Base-by-base conservation (phyloP, 345 rosid species). In the Camelina hispida region DNA sequence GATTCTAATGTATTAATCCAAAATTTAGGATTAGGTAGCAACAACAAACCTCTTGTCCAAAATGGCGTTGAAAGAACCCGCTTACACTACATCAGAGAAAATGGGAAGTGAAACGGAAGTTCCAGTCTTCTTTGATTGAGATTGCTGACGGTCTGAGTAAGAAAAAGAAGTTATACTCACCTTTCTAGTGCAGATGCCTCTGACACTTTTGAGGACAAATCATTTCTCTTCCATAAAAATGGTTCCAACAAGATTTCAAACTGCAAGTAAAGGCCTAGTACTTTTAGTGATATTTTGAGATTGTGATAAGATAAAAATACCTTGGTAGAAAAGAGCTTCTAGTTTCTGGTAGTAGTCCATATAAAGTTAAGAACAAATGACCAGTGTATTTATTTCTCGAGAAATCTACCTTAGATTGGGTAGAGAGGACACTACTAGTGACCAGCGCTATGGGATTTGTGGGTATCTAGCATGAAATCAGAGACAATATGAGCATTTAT, bases 21-120 rank as follows among this genome's bases (percentile, higher is more conserved):
- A 79, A 48, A 0, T 13, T 17, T 47, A 70, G n/a, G 63, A 58
- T 16, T 30, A 37, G 73, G 68, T 22, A 66, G 34, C 37, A 66
- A 68, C 35, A 72, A 68, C 79, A 53, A 87, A 91, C 97, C 97
- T 89, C 97, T 81, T 77, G 81, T 69, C 97, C 97, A 70, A 91
- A 91, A 86, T 91, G 97, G 13, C 95, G 91, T 78, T 81, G 76
- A 59, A 91, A 91, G 83, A 89, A 91, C 53, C 80, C 83, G 30
- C 88, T 87, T 65, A 89, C 97, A 75, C 95, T 89, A 85, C 88
- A 84, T 18, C 43, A 62, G 64, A 60, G 66, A 14, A 71, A 68
- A 73, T 53, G 53, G 57, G 25, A 71, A 62, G 62, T 23, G 43
- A 59, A 59, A 20, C 25, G 60, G 59, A 66, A n/a, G 35, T 57